Evolutionary conservation across 2,329 filamentous ascomycete species (phyloP), one percentile per base, ranked within the genome.

Genomic region (Stromatinia cepivora): DNA sequence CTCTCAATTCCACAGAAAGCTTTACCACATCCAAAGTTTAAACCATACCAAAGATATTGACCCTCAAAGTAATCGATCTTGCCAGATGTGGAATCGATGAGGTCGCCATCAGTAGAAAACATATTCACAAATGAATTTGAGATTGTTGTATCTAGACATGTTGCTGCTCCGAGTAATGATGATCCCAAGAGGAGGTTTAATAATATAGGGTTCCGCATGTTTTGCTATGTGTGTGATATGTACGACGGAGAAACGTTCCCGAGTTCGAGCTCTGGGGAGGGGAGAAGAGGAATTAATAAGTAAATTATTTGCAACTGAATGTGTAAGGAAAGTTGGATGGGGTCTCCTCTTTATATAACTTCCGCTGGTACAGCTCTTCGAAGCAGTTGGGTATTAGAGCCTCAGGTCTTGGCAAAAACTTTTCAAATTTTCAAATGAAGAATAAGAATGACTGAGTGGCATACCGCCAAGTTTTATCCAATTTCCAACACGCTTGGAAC

Each of bases 21-120:
- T 28, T 69, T 17, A 0, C 72, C 72, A 45, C 73, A 76, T 9
- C 69, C 72, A 31, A 70, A 70, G 5, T 69, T 66, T 1, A 75
- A 36, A 13, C 73, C 74, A 53, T 76, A 76, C 74, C 71, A 76
- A 20, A 76, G 50, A 48, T 74, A 74, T 15, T 69, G 59, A 25
- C 72, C 72, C 25, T 69, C 68, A 7, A 76, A 66, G 28, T 67
- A 73, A 54, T 75, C 75, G 11, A 76, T 73, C 62, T 76, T 75
- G 20, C 71, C 75, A 15, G 72, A 73, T 67, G 72, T 72, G 13
- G 73, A 66, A 54, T 75, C 74, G 28, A 76, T 74, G 31, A 72
- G 72, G 59, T 75, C 73, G 4, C 75, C 73, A 46, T 75, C 69
- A 7, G 72, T 75, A 57, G 75, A 72, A 39, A 75, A 75, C 34